Evolutionary conservation across 1,139 yeast genomes (phyloP), one percentile per base, ranked within the genome.

Genomic region (Nakaseomyces glabratus): DNA sequence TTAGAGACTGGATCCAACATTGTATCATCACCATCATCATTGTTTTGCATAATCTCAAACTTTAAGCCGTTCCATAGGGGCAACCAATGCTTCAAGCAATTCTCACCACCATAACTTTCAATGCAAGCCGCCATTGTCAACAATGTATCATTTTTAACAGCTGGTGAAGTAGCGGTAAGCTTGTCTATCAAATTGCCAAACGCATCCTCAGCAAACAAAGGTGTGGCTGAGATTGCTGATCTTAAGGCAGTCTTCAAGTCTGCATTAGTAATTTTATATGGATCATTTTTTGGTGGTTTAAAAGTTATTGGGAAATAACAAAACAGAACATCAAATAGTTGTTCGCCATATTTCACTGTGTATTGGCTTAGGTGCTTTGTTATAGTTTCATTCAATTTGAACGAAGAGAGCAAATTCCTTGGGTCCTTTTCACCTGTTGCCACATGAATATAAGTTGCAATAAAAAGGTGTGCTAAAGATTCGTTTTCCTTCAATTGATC

Each of bases 271-370:
- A 86, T 82, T 41, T 78, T 76, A 55, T 86, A 85, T 0, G 95
- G 95, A 56, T 88, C 95, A 52, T 82, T 79, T 39, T 81, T 76
- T 1, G 97, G 95, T 1, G 98, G 96, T 41, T 77, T 79, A 60
- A 93, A 93, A 1, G 96, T 82, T 35, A 93, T 88, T 4, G 99
- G 99, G 61, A 88, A 93, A 61, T 93, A 93, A 57, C 98, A 90
- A 55, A 90, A 90, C 25, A 86, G 69, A 23, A 82, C 76, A 54
- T 93, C 98, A 52, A 88, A 90, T 39, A 90, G 58, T 18, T 82
- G 85, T 42, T 77, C 78, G 18, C 65, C 58, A 36, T 48, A 58
- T 2, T 58, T 50, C 0, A 47, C 42, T 24, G 65, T 63, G 34
- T 76, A 66, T 1, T 60, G 54, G 2, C 21, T 26, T 31, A 81